These are phyloP conservation scores for Malus orientalis DNA, from an alignment of 306 rosid species.

Conservation along the genomic window DNA sequence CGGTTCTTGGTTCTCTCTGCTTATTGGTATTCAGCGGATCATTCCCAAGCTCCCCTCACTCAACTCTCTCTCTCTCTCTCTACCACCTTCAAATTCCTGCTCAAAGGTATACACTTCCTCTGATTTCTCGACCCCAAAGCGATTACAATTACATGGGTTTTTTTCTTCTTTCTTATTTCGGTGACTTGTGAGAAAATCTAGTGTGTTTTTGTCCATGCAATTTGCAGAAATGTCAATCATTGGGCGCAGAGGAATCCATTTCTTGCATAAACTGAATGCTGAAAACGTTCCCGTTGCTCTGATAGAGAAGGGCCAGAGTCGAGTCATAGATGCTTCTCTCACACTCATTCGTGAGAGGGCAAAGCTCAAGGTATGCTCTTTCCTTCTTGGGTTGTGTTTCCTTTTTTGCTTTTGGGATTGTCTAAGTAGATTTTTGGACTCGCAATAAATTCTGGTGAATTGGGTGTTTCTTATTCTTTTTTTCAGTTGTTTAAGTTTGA, in stretches of 20 bases:
- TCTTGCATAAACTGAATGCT: constrained; percentile 41
- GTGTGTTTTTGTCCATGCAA: background rate
- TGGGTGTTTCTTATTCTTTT: background rate
- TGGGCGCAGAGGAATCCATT: constrained; percentile 55
- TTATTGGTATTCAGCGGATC: background rate
- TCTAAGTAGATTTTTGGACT: background rate
- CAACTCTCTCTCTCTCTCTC: background rate
- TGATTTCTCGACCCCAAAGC: background rate
- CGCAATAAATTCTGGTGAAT: background rate
- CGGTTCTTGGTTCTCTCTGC: background rate
- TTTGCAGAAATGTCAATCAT: constrained; percentile 47
- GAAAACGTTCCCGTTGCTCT: constrained; percentile 47
- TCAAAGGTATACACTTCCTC: background rate
- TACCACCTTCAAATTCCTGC: background rate
- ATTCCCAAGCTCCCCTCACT: background rate
- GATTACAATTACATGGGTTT: background rate
- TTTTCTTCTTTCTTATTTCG: background rate
- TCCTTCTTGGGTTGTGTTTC: background rate
- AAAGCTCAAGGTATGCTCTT: constrained; percentile 63
- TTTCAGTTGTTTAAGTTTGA: background rate
- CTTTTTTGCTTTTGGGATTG: background rate
- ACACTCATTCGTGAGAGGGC: constrained; percentile 95
- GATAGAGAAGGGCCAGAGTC: constrained; percentile 69
- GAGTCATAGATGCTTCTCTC: constrained; percentile 90
- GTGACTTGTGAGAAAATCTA: background rate